Evolutionary conservation across 768 basidiomycete species (phyloP).

Genomic region (Candolleomyces efflorescens): DNA sequence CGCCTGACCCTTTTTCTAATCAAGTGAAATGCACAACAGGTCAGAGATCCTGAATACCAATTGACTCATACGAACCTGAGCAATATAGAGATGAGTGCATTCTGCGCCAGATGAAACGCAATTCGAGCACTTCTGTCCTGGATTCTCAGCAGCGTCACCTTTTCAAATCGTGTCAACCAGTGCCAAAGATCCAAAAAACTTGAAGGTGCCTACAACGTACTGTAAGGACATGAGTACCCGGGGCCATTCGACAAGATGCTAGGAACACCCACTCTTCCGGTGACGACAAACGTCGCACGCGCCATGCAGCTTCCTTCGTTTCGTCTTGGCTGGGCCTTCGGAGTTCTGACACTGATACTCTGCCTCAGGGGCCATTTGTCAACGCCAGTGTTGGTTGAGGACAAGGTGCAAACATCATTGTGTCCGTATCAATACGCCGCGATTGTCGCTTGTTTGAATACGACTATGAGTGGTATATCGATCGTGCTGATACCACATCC

Average conservation of each 20-base stretch:
- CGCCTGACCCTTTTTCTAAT: neutral
- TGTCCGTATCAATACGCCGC: too few species aligned
- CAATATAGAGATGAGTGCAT: slow-evolving; percentile 44
- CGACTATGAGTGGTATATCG: too few species aligned
- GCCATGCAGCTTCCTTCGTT: neutral
- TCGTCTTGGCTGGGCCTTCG: neutral
- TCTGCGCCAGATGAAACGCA: slow-evolving; percentile 40
- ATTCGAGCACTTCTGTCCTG: slow-evolving; percentile 42
- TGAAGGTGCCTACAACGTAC: neutral
- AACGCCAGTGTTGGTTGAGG: too few species aligned
- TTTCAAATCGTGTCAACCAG: neutral
- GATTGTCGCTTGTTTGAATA: too few species aligned
- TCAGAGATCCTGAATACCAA: neutral
- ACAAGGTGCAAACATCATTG: too few species aligned
- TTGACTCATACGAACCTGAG: slow-evolving; percentile 31
- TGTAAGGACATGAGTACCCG: neutral
- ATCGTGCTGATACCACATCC: too few species aligned
- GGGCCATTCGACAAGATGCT: too few species aligned
- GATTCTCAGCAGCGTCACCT: slow-evolving; percentile 54
- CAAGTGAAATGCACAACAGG: neutral
- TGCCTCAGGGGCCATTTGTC: too few species aligned
- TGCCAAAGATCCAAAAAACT: neutral
- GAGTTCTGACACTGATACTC: too few species aligned
- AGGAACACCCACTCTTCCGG: neutral
- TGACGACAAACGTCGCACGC: neutral